These are phyloP conservation scores for Mariannaea elegans DNA, from an alignment of 2,329 filamentous ascomycete species.

Conservation along the genomic window DNA sequence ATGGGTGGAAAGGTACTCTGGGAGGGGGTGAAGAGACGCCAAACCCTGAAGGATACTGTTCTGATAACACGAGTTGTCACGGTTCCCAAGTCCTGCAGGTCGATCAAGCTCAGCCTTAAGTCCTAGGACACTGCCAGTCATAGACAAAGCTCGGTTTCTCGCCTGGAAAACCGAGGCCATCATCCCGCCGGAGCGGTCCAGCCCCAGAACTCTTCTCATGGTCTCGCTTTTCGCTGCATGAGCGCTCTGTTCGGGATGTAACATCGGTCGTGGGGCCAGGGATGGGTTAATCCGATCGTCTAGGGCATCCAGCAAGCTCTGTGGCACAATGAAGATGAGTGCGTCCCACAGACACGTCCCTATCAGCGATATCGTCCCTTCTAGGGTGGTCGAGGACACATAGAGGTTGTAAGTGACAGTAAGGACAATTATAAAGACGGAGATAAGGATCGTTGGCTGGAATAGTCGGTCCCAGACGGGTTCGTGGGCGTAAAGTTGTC, in stretches of 20 bases:
- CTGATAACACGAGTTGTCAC: slow-evolving; percentile 96
- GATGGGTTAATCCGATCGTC: slow-evolving; percentile 63
- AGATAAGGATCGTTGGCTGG: slow-evolving; percentile 48
- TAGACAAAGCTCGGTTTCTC: slow-evolving; percentile 63
- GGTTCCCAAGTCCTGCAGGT: slow-evolving; percentile 82
- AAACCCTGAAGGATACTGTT: slow-evolving; percentile 93
- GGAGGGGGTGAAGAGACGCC: slow-evolving; percentile 76
- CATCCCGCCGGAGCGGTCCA: slow-evolving; percentile 62
- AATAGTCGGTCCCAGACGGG: slow-evolving; percentile 44
- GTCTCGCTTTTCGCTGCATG: slow-evolving; percentile 71
- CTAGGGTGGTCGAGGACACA: slow-evolving; percentile 44
- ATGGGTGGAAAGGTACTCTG: slow-evolving; percentile 67
- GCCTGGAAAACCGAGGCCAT: slow-evolving; percentile 67
- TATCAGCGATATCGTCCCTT: slow-evolving; percentile 38
- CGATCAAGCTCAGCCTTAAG: slow-evolving; percentile 52
- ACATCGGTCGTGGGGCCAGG: slow-evolving; percentile 51
- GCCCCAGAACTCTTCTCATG: slow-evolving; percentile 69
- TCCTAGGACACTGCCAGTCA: slow-evolving; percentile 56
- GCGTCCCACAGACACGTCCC: slow-evolving; percentile 67
- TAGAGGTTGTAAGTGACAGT: slow-evolving; percentile 48
- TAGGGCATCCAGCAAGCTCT: slow-evolving; percentile 63
- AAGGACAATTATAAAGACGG: slow-evolving; percentile 44
- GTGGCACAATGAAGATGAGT: slow-evolving; percentile 65
- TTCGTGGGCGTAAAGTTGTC: slow-evolving; percentile 41
- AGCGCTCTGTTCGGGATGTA: slow-evolving; percentile 49